Base-by-base conservation (phyloP, 176 grass and related monocot genomes). In the Olyra latifolia region DNA sequence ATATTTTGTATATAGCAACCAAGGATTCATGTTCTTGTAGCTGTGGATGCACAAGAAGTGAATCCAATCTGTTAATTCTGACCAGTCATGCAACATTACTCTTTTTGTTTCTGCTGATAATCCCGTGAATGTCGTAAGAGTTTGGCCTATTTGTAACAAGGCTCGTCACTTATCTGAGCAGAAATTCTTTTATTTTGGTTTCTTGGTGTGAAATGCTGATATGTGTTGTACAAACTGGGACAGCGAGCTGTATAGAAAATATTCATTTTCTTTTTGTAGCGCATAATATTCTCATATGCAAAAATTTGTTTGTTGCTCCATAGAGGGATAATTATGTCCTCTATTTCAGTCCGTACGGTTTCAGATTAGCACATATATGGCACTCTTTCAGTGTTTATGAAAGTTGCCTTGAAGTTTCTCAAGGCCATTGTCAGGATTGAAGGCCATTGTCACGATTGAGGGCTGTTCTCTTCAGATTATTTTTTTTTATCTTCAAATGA, bases 171-270 rank as follows among this genome's bases (percentile, higher is more conserved):
- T 76, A 58, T 66, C 40, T 42, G 47, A 76, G 69, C 70, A 68
- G 42, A 25, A 41, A 0, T 69, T 87, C 50, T 75, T 66, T n/a
- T 38, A 3, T 24, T 9, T 72, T 48, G 13, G 58, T 54, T 88
- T 20, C 44, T 41, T 78, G 58, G 28, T 79, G 28, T 52, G 68
- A 78, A 5, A 67, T 69, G 32, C 67, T 68, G 58, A 66, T 79
- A 70, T 76, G 71, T 12, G 35, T 49, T 58, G 40, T 71, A 55
- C 28, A 64, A 78, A 74, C 5, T 47, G 67, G 50, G 80, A 70
- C n/a, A 9, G 41, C 1, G 29, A 73, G 39, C 57, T 87, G 86
- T 88, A 65, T 78, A 55, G 32, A 87, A 82, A 71, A 28, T 73
- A 59, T 65, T 66, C 8, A 30, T 72, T 19, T 27, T 72, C 27